These are phyloP conservation scores for Isabelozyma heimii DNA, from an alignment of 805 yeast genomes.

Conservation along the genomic window DNA sequence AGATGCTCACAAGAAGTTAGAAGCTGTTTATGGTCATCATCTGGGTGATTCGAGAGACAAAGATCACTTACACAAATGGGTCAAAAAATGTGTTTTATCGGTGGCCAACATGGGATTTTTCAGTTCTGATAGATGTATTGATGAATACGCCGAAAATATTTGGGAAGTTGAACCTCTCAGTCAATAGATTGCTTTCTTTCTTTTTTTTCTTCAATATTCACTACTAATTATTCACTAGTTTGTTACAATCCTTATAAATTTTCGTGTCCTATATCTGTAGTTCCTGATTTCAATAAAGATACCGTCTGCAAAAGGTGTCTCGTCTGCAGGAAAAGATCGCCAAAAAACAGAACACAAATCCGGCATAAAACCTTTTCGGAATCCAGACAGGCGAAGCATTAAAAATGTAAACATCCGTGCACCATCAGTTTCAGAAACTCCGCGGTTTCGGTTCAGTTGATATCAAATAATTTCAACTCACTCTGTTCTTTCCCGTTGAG, in stretches of 20 bases:
- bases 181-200: constrained; percentile 7
- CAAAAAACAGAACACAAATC: background rate
- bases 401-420: background rate
- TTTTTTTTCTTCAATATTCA: too few species aligned
- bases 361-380: background rate
- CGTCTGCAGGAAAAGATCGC: too few species aligned
- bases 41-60: constrained; percentile 41
- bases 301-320: too few species aligned
- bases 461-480: too few species aligned
- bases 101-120: constrained; percentile 96
- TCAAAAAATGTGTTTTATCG: constrained; percentile 66
- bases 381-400: background rate
- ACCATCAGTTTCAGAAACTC: too few species aligned
- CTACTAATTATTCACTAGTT: background rate
- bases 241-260: background rate
- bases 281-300: too few species aligned
- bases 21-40: constrained; percentile 57
- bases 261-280: background rate
- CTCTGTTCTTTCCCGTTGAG: too few species aligned
- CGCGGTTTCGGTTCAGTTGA: background rate
- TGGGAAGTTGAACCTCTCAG: constrained; percentile 84
- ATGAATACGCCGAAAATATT: constrained; percentile 86
- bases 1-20: constrained; percentile 76
- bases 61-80: constrained; percentile 67
- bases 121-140: constrained; percentile 85